Conservation (phyloP, 768 basidiomycete species). For the Cystofilobasidium capitatum region DNA sequence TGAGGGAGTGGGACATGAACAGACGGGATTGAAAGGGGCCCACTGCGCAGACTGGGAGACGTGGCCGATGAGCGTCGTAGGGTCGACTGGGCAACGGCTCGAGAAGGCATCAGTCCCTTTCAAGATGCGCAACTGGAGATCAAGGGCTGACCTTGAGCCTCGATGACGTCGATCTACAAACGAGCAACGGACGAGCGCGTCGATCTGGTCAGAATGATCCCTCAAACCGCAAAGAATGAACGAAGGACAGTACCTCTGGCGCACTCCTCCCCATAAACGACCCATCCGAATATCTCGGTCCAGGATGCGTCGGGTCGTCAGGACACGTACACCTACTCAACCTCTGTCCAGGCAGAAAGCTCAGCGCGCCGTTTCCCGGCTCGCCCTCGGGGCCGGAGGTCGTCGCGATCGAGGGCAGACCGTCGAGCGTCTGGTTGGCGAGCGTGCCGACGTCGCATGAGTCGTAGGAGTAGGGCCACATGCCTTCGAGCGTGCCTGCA, state of each 20-base stretch:
- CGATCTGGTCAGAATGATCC: not conserved
- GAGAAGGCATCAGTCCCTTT: no score
- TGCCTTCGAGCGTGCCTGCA: constrained; percentile 22
- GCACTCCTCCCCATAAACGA: constrained; percentile 44
- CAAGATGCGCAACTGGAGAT: no score
- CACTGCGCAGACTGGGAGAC: constrained; percentile 6
- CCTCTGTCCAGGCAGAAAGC: constrained; percentile 72
- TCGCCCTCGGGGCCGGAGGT: constrained; percentile 48
- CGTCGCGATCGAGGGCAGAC: constrained; percentile 52
- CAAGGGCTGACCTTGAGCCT: not conserved
- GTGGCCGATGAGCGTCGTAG: not conserved
- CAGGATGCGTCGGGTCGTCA: constrained; percentile 70
- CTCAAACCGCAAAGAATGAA: not conserved
- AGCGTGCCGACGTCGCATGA: constrained; percentile 51
- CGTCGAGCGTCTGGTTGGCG: constrained; percentile 65
- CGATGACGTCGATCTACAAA: not conserved
- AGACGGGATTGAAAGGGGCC: constrained; percentile 6
- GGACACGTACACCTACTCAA: constrained; percentile 80
- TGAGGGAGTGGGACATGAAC: not conserved
- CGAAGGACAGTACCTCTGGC: constrained; percentile 1
- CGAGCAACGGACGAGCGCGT: no score
- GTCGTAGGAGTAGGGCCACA: constrained; percentile 41
- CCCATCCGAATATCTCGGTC: constrained; percentile 67
- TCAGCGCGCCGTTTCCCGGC: constrained; percentile 48
- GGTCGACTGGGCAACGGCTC: not conserved